Evolutionary conservation across 2,329 filamentous ascomycete species (phyloP), one percentile per base, ranked within the genome.

Genomic region (Cordyceps pruinosa): DNA sequence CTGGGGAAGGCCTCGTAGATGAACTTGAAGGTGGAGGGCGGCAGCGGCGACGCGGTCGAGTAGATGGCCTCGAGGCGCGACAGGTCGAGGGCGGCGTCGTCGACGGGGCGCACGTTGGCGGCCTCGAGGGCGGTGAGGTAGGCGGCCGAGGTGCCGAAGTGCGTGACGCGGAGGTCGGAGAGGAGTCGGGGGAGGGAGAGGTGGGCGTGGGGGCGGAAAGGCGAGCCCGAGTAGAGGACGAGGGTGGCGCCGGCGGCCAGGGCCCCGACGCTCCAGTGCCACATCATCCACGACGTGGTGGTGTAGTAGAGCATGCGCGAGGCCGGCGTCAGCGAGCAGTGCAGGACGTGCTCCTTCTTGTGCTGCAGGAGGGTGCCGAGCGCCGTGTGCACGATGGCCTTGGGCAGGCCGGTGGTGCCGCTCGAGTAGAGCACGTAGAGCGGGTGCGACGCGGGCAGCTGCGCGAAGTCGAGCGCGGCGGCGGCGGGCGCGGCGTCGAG

Each of bases 251-350:
- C 93, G 30, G 84, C 86, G 10, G 92, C 89, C 4, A 97, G 83
- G 6, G 87, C 90, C 1, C 90, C 93, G 21, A 97, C 82, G 41
- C 92, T 86, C 92, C 93, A 97, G 70, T 97, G 93, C 91, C 92
- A 97, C 93, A 97, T 97, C 92, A 99, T 97, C 94, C 92, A 97
- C 0, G 90, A 95, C 12, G 88, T 91, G 4, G 92, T 97, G 1
- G 91, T 96, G 74, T 92, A 97, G 75, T 97, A 97, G 71, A 97
- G 89, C 67, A 97, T 79, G 21, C 87, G 82, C 42, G 91, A 89
- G 2, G 78, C 75, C 0, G 86, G 80, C 9, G 80, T 78, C 61
- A 99, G 84, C 23, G 91, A 90, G 69, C 88, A 89, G 69, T 97
- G 93, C 3, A 97, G 78, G 47, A 87, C 81, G 68, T 96, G 92